phyloP scores from a whole-genome alignment of 2,329 filamentous ascomycete species.

The Mycosphaerella sp. region DNA sequence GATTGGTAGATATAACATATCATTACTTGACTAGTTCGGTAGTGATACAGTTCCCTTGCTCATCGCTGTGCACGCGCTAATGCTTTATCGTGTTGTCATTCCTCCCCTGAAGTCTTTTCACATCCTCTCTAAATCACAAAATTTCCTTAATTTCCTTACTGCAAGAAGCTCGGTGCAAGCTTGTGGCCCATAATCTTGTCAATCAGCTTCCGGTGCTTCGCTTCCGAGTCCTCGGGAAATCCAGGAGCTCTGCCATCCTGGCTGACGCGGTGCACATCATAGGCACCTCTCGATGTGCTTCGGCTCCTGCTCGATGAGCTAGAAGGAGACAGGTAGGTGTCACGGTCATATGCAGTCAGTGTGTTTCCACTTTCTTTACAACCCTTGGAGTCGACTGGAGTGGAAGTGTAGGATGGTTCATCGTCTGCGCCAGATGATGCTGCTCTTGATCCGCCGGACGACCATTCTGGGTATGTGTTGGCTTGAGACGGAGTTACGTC shows the following conservation, averaged over 20 bases:
- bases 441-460: background rate
- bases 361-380: background rate
- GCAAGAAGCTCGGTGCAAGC: constrained; percentile 6
- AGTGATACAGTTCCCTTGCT: too few species aligned
- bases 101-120: too few species aligned
- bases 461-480: constrained; percentile 1
- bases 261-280: constrained; percentile 3
- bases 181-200: constrained; percentile 5
- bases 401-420: background rate
- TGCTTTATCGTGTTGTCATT: too few species aligned
- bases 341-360: constrained; percentile 1
- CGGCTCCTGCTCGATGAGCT: constrained; percentile 1
- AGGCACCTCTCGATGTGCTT: constrained; percentile 3
- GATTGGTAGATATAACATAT: too few species aligned
- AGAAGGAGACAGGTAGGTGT: background rate
- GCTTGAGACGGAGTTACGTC: background rate
- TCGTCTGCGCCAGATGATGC: background rate
- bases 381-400: background rate
- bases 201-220: constrained; percentile 1
- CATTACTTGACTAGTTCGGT: too few species aligned
- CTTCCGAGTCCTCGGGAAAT: constrained; percentile 2
- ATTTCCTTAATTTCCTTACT: background rate
- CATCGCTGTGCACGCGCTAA: too few species aligned
- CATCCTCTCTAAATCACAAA: too few species aligned
- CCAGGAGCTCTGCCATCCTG: constrained; percentile 2